A percentile compares a stretch with the other conserved stretches of the same genome.
These are phyloP conservation scores for Aegilops sharonensis DNA, from an alignment of 176 grass and related monocot genomes.

Conservation along the genomic window DNA sequence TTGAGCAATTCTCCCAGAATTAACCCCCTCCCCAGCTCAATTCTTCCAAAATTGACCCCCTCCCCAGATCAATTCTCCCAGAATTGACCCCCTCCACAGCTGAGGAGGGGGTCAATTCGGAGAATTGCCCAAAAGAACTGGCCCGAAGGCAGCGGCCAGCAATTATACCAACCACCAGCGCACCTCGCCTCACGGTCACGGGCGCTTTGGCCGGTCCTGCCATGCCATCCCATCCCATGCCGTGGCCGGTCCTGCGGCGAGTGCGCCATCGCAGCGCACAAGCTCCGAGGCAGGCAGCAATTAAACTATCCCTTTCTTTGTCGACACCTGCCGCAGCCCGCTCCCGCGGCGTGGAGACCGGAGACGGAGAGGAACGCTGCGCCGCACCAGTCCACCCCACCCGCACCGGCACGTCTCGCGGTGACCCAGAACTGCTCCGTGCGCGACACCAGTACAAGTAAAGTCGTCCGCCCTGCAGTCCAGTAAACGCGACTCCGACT, in stretches of 20 bases:
- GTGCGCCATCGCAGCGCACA: background rate
- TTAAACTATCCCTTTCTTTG: background rate
- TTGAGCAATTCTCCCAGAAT: too few species aligned
- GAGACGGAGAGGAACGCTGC: too few species aligned
- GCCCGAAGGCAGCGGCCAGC: background rate
- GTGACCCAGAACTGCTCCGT: background rate
- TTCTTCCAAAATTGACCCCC: too few species aligned
- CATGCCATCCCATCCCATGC: background rate
- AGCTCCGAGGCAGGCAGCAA: conserved; percentile 1
- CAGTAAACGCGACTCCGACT: background rate
- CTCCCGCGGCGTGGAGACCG: background rate
- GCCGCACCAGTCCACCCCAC: too few species aligned
- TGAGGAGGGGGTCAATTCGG: too few species aligned
- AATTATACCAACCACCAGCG: background rate
- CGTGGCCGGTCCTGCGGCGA: too few species aligned
- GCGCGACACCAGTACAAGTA: background rate
- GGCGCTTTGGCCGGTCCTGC: background rate
- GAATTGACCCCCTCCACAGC: too few species aligned
- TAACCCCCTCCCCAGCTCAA: too few species aligned
- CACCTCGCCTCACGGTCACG: background rate
- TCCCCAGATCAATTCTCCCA: too few species aligned
- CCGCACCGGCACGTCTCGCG: background rate
- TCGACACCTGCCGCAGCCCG: background rate
- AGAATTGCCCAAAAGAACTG: too few species aligned
- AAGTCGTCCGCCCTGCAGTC: background rate